Evolutionary conservation across 352 stramenopile species (phyloP), one percentile per base, ranked within the genome.

Genomic region (Phytophthora megakarya): DNA sequence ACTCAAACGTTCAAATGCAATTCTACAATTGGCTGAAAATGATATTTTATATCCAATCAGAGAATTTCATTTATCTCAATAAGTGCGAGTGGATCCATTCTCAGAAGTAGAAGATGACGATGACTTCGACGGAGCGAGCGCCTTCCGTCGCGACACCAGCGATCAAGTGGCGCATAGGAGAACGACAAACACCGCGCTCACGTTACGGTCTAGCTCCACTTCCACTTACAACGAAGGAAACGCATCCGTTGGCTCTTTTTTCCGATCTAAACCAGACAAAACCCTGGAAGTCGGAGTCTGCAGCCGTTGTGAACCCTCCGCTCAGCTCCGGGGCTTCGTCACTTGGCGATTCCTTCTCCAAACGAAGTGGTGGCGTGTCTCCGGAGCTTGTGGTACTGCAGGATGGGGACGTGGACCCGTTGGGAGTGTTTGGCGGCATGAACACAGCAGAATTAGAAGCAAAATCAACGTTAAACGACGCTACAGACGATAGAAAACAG

Each of bases 331-430:
- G 15, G 1, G 25, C 21, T 61, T 62, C 44, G 3, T 5, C n/a
- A 22, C 44, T 64, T 16, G 28, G 6, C 9, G 46, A 57, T 23
- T 52, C 59, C 2, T 55, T 61, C 10, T 45, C 40, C 0, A 46
- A 52, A 18, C n/a, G 44, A 23, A 62, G 11, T 22, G 22, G 19
- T 10, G 42, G 44, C 12, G 52, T 8, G 4, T 49, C 45, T 33
- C 61, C 51, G 1, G 83, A 87, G 60, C 67, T 95, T 5, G 77
- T 92, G 15, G 52, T 82, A 49, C 65, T 95, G 0, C 73, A 82
- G 52, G 75, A 84, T 33, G 86, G 84, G 19, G 86, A 95, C 18
- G 18, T 89, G 15, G 86, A 93, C 51, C 84, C 86, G 0, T 53
- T 93, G 12, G 84, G 80, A 0, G 86, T 75, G 13, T 55, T 93